Evolutionary conservation across 192 early-diverging fungal species (phyloP), one percentile per base, ranked within the genome.

Genomic region (Gryganskiella cystojenkinii): DNA sequence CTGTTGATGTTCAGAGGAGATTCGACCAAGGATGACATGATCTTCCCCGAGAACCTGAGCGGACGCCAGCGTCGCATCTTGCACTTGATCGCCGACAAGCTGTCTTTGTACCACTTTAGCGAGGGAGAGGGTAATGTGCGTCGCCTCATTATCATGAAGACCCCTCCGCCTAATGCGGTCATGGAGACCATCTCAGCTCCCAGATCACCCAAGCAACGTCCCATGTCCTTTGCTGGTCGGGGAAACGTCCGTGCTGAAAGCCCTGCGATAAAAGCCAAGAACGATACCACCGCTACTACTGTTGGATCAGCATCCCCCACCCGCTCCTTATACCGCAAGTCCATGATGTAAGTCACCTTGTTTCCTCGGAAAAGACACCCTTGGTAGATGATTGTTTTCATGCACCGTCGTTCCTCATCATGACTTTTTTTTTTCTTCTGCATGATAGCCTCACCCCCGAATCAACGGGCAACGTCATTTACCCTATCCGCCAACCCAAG

Each of bases 1-100:
- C 63, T 93, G 57, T 84, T 90, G 63, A 83, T 88, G 44, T 93
- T 93, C 69, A 82, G 91, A 68, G 87, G 89, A 56, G 88, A 92
- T 74, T 86, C 89, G 54, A 76, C 81, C 14, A 78, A 89, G 46
- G 88, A 87, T n/a, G 89, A 90, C 69, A 84, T 93, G 51, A 86
- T 87, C 57, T 90, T 91, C 62, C 83, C 90, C 15, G 88, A 86
- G 65, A 80, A 85, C 33, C 76, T 90, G 19, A 85, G 84, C 65
- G 69, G 82, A 17, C 83, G 86, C 46, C 88, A 91, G 56, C 86
- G 89, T 20, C 85, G 85, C 64, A 83, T 84, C 30, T 71, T 90
- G 58, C 89, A 88, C 76, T 73, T 91, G 46, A 91, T 93, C 81
- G 89, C 91, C 20, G 91, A 93, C 58, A 88, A 90, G n/a, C 81